Evolutionary conservation across 257 asterid species (phyloP), one percentile per base, ranked within the genome.

Genomic region (Jacaranda mimosifolia): DNA sequence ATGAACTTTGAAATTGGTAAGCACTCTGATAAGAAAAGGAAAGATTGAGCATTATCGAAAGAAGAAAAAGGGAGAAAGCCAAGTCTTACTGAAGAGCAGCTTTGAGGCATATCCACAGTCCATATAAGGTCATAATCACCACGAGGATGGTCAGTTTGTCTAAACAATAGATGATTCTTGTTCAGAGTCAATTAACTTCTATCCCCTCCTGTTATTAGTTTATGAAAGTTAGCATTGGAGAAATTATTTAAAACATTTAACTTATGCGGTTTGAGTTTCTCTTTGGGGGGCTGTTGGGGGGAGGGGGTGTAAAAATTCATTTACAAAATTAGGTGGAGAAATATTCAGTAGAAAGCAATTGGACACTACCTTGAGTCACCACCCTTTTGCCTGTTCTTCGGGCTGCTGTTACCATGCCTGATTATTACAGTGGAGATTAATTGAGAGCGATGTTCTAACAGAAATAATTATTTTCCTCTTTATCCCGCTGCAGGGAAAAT

Each of bases 351-450:
- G 69, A 73, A 45, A 48, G 69, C 52, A 14, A 26, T 32, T 60
- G 70, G 35, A 26, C 40, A 60, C 13, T 42, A 60, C 19, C 15
- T n/a, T 40, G 73, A 64, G 46, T n/a, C 70, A 46, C 39, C 70
- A 46, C 51, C 70, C 32, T 75, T 65, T 21, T 65, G 66, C 17
- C 19, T 75, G 35, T 65, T 65, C 58, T 15, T 64, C 73, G 26
- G 39, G 42, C 36, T 65, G 48, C 73, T n/a, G 3, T 13, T 32
- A n/a, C 32, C 11, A 52, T 10, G 18, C 52, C 48, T 58, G 18
- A 17, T 19, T 70, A 70, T 10, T 53, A 36, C 7, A 9, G 51
- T 70, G 62, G 15, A 26, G 68, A 69, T 19, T 13, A 14, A 53
- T 7, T 7, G 4, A 12, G 15, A 56, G 51, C 62, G n/a, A 45